Conservation (phyloP, 2,329 filamentous ascomycete species). For the Neonectria ditissima region DNA sequence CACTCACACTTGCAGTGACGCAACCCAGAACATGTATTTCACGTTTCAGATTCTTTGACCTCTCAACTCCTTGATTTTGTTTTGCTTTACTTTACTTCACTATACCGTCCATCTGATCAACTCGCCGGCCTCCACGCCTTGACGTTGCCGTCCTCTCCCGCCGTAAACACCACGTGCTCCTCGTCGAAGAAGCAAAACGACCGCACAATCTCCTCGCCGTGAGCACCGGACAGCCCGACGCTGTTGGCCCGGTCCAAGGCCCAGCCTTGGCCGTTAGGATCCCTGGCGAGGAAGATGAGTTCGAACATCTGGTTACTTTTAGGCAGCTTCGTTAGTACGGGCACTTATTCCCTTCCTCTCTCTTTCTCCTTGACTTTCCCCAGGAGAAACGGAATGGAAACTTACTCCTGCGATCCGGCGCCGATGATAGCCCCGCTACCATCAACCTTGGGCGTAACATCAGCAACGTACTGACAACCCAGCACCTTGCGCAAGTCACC, state of each 20-base stretch:
- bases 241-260: slow-evolving; percentile 64
- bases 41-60: background rate
- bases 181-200: slow-evolving; percentile 74
- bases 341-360: too few relatives aligned
- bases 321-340: too few relatives aligned
- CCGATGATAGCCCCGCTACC: slow-evolving; percentile 71
- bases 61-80: background rate
- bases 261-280: slow-evolving; percentile 60
- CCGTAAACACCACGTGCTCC: slow-evolving; percentile 68
- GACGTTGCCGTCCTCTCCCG: slow-evolving; percentile 68
- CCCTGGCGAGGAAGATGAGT: slow-evolving; percentile 68
- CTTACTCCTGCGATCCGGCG: slow-evolving; percentile 75
- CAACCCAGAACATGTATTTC: background rate
- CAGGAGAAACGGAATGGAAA: too few relatives aligned
- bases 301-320: slow-evolving; percentile 70
- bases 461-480: slow-evolving; percentile 79
- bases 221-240: slow-evolving; percentile 71
- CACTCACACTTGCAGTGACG: background rate
- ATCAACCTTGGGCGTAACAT: slow-evolving; percentile 71
- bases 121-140: slow-evolving; percentile 64
- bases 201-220: slow-evolving; percentile 73
- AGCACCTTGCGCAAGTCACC: slow-evolving; percentile 77
- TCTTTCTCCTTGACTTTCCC: too few relatives aligned
- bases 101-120: slow-evolving; percentile 41
- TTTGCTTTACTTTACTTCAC: background rate